phyloP scores from a whole-genome alignment of 1,284 basidiomycete genomes.

The Fomes fomentarius region DNA sequence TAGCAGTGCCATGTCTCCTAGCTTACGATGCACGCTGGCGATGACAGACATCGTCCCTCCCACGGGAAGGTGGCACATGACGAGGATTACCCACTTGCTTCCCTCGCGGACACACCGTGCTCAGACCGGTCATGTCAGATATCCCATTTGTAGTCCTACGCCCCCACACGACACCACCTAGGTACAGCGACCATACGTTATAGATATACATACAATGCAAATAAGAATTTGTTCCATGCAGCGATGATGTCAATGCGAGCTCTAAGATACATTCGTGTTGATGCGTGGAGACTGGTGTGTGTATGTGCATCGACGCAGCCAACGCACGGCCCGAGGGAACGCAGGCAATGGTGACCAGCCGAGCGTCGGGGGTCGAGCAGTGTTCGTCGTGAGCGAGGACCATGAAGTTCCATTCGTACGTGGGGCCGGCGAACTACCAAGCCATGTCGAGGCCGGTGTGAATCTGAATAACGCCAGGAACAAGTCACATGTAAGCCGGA shows the following conservation, averaged over 20 bases:
- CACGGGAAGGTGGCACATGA: background rate
- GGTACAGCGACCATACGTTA: conserved; percentile 8
- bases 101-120: conserved; percentile 2
- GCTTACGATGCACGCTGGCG: background rate
- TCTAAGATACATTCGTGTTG: conserved; percentile 22
- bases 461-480: conserved; percentile 2
- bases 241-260: conserved; percentile 13
- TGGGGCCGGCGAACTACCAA: background rate
- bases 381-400: background rate
- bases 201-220: conserved; percentile 23
- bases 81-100: background rate
- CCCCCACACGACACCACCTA: background rate
- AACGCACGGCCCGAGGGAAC: background rate
- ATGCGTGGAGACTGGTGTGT: conserved; percentile 6
- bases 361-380: background rate
- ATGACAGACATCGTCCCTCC: background rate
- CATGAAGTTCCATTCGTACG: too few species aligned
- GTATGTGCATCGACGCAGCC: background rate
- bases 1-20: background rate
- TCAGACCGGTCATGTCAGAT: conserved; percentile 11
- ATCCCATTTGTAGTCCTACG: conserved; percentile 11
- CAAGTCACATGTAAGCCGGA: conserved; percentile 18
- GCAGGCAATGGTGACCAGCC: background rate
- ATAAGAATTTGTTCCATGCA: conserved; percentile 16
- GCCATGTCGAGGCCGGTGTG: background rate